phyloP scores from a whole-genome alignment of 2,329 filamentous ascomycete genomes.

The Ophiostoma sp. region DNA sequence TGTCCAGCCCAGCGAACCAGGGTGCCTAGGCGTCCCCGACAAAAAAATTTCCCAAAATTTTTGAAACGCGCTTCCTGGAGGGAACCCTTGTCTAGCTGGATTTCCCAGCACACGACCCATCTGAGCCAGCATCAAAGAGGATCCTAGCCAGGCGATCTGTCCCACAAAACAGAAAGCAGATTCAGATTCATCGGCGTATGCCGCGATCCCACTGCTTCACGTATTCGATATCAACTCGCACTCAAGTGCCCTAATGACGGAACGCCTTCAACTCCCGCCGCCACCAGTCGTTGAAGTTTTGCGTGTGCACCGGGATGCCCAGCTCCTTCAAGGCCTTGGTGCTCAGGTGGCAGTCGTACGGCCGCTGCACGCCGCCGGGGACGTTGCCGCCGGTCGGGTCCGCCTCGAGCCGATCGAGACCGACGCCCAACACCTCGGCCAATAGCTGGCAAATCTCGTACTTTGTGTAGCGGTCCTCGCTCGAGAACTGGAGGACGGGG shows the following conservation, averaged over 20 bases:
- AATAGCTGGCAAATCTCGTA: slow-evolving; percentile 82
- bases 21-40: background rate
- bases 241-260: slow-evolving; percentile 47
- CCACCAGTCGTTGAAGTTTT: slow-evolving; percentile 83
- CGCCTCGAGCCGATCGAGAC: slow-evolving; percentile 65
- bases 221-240: background rate
- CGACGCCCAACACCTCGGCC: slow-evolving; percentile 75
- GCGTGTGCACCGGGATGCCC: slow-evolving; percentile 71
- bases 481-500: slow-evolving; percentile 76
- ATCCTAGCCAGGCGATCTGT: slow-evolving; percentile 1
- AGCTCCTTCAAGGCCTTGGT: slow-evolving; percentile 71
- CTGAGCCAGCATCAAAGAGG: background rate
- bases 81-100: background rate
- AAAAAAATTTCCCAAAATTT: background rate
- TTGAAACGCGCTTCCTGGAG: slow-evolving; percentile 1
- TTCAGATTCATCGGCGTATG: background rate
- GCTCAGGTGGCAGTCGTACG: slow-evolving; percentile 86
- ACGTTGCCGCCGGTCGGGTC: slow-evolving; percentile 72
- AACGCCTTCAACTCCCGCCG: slow-evolving; percentile 61
- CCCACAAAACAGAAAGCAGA: background rate
- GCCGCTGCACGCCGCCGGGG: slow-evolving; percentile 70
- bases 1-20: background rate
- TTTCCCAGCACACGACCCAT: background rate
- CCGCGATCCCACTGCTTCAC: background rate
- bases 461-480: slow-evolving; percentile 84